Conservation (phyloP, 2,329 filamentous ascomycete species). For the Monosporascus sp. region DNA sequence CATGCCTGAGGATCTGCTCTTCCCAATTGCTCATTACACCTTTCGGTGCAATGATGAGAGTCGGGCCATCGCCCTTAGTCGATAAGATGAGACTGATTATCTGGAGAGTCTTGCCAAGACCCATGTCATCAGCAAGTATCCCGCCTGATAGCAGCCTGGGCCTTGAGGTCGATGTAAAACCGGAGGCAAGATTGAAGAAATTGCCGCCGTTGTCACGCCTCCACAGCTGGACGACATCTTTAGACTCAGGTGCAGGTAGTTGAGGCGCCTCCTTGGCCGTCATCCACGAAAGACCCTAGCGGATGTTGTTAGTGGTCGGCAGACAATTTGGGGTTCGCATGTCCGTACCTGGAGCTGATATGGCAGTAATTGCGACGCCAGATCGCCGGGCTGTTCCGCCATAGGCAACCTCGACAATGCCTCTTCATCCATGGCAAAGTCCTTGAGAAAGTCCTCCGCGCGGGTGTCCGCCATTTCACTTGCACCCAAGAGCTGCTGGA, state of each 20-base stretch:
- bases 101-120: slow-evolving; percentile 82
- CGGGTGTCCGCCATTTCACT: slow-evolving; percentile 66
- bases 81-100: slow-evolving; percentile 71
- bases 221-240: slow-evolving; percentile 73
- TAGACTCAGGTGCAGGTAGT: slow-evolving; percentile 53
- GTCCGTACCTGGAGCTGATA: slow-evolving; percentile 63
- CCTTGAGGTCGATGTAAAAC: slow-evolving; percentile 52
- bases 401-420: slow-evolving; percentile 66
- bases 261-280: slow-evolving; percentile 66
- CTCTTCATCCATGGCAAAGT: slow-evolving; percentile 66
- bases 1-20: slow-evolving; percentile 69
- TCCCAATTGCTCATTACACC: slow-evolving; percentile 90
- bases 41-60: slow-evolving; percentile 75
- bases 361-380: slow-evolving; percentile 66
- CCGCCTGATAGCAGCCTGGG: slow-evolving; percentile 72
- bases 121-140: slow-evolving; percentile 90
- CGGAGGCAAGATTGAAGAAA: slow-evolving; percentile 67
- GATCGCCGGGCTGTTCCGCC: slow-evolving; percentile 59
- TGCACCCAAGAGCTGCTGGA: slow-evolving; percentile 60
- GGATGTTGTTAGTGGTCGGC: slow-evolving; percentile 1
- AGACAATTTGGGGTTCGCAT: neutral
- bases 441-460: slow-evolving; percentile 61
- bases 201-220: slow-evolving; percentile 43
- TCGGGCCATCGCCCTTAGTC: slow-evolving; percentile 50
- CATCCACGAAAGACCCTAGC: slow-evolving; percentile 77